Evolutionary conservation across 139 green algal species (phyloP).

Genomic region (Ulvella scutata): DNA sequence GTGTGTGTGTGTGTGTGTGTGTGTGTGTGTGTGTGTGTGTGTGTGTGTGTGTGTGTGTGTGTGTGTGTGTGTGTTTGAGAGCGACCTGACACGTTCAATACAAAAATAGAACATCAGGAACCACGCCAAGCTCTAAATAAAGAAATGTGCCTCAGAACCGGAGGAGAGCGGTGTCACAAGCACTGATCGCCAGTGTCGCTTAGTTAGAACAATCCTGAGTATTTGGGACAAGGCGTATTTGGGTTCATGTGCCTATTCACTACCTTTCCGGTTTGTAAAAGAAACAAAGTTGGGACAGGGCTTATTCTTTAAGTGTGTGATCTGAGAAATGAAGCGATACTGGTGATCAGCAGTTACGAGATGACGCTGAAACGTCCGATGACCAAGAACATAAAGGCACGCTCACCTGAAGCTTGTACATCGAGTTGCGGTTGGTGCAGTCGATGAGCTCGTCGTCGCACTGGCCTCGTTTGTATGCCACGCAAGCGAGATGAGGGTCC

Average conservation of each 20-base stretch:
- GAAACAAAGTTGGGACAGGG: not conserved
- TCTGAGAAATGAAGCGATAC: not conserved
- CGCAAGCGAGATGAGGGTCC: constrained; percentile 90
- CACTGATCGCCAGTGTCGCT: too few species aligned
- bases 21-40: not conserved
- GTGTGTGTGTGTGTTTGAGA: not conserved
- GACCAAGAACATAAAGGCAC: not conserved
- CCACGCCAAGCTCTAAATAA: not conserved
- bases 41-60: not conserved
- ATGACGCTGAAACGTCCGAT: not conserved
- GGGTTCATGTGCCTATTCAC: not conserved
- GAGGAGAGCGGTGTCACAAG: not conserved
- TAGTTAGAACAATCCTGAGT: too few species aligned
- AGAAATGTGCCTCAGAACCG: constrained; percentile 25
- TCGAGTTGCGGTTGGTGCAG: constrained; percentile 87
- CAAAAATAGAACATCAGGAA: not conserved
- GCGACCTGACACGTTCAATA: constrained; percentile 54
- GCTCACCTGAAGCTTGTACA: constrained; percentile 95
- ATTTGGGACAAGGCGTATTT: not conserved
- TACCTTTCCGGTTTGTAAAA: too few species aligned
- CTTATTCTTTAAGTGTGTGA: not conserved
- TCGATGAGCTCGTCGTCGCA: constrained; percentile 93
- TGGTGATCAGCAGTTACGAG: not conserved
- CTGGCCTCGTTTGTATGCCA: constrained; percentile 89
- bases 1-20: too few species aligned